A percentile compares a stretch with the other conserved stretches of the same genome.
Evolutionary conservation across 164 flowering plant genomes (phyloP).

Genomic region (Cinnamomum chago): DNA sequence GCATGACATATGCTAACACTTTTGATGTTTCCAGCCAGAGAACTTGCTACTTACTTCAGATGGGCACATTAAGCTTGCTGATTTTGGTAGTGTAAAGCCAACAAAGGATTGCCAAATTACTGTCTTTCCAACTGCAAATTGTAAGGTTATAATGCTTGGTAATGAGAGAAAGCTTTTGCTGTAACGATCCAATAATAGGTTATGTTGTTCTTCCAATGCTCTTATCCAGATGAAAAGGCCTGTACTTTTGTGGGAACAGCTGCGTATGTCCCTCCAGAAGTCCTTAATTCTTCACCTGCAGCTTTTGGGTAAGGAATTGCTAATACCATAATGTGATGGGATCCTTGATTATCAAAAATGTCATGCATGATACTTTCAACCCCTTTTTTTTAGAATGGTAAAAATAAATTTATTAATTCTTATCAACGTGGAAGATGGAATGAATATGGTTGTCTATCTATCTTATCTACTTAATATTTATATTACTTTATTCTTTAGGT

Average conservation of each 20-base stretch:
- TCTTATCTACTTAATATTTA: not conserved
- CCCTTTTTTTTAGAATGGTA: too few species aligned
- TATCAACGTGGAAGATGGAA: not conserved
- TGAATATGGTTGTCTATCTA: too few species aligned
- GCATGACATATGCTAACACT: constrained; percentile 24
- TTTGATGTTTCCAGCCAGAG: constrained; percentile 74
- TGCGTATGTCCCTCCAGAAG: constrained; percentile 99
- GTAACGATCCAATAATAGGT: not conserved
- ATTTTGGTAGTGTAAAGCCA: constrained; percentile 97
- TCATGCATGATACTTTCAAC: not conserved
- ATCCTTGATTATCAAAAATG: not conserved
- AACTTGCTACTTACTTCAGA: constrained; percentile 87
- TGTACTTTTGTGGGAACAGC: constrained; percentile 99
- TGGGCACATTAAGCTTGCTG: constrained; percentile 96
- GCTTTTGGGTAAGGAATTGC: constrained; percentile 69
- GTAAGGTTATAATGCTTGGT: constrained; percentile 24
- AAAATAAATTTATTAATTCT: too few species aligned
- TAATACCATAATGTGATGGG: not conserved
- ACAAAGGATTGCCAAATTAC: constrained; percentile 81
- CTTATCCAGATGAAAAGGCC: constrained; percentile 82
- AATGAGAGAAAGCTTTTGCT: constrained; percentile 1
- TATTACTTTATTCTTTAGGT: too few species aligned
- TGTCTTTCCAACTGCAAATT: constrained; percentile 86
- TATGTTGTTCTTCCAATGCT: constrained; percentile 10
- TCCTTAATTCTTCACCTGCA: constrained; percentile 96